phyloP scores from a whole-genome alignment of 768 basidiomycete genomes.

The Thelephora aurantiotincta region DNA sequence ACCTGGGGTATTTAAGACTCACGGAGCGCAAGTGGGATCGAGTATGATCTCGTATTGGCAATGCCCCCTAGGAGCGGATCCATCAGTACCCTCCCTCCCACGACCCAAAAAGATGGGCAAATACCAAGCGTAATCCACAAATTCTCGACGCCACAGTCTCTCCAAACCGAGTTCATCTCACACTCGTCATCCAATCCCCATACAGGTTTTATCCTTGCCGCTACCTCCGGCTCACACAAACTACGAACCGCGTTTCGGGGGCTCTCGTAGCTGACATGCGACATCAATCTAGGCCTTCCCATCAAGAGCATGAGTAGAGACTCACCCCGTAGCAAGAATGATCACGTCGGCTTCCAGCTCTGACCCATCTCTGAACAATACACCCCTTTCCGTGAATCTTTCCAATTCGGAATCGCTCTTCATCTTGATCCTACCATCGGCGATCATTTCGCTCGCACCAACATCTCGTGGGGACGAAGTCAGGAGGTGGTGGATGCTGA shows the following conservation, averaged over 20 bases:
- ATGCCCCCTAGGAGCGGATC: conserved; percentile 30
- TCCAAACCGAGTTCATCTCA: too few relatives aligned
- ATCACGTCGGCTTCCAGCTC: conserved; percentile 14
- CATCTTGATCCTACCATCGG: conserved; percentile 34
- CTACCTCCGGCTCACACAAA: conserved; percentile 34
- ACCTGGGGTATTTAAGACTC: too few relatives aligned
- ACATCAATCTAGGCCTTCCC: neutral
- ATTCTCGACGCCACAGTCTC: too few relatives aligned
- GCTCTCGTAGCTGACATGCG: conserved; percentile 27
- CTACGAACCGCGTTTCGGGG: conserved; percentile 22
- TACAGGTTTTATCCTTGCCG: too few relatives aligned
- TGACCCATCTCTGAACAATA: conserved; percentile 12
- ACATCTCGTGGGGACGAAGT: conserved; percentile 6
- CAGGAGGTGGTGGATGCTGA: neutral
- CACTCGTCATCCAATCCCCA: too few relatives aligned
- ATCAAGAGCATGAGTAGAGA: neutral
- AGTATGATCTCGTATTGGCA: conserved; percentile 49
- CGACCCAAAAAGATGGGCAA: neutral
- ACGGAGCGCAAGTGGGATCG: conserved; percentile 55
- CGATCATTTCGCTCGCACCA: conserved; percentile 30
- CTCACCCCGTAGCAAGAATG: conserved; percentile 15
- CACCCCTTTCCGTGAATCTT: conserved; percentile 14
- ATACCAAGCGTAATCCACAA: conserved; percentile 52
- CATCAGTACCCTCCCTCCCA: neutral
- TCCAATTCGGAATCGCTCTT: conserved; percentile 22